Evolutionary conservation across 441 rosid species (phyloP).

Genomic region (Eugenia klotzschiana): DNA sequence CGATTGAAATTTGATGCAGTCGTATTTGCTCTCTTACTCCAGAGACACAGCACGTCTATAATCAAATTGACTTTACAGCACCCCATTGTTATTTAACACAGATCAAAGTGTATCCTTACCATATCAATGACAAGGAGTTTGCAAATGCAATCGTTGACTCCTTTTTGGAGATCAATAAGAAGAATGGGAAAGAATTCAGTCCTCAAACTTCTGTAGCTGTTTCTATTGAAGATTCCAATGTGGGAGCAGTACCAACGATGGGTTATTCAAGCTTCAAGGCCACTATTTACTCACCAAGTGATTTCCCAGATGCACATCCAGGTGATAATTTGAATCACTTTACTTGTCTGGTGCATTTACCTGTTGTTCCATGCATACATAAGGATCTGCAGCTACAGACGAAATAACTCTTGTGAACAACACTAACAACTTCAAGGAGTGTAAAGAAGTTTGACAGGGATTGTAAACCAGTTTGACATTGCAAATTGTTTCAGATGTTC

Average conservation of each 20-base stretch:
- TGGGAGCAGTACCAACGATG: constrained; percentile 8
- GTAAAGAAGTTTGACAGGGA: not conserved
- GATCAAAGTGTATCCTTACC: constrained; percentile 50
- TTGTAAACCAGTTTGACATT: not conserved
- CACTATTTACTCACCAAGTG: constrained; percentile 41
- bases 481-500: not conserved
- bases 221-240: constrained; percentile 13
- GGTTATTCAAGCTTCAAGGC: constrained; percentile 18
- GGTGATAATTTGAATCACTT: constrained; percentile 22
- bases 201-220: constrained; percentile 9
- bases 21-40: not conserved
- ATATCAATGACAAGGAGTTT: constrained; percentile 78
- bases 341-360: not conserved
- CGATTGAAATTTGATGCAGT: not conserved
- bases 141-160: constrained; percentile 66
- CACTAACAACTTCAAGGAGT: not conserved
- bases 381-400: not conserved
- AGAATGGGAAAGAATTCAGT: constrained; percentile 11
- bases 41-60: not conserved
- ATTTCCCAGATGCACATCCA: constrained; percentile 73
- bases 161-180: constrained; percentile 46
- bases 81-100: constrained; percentile 13
- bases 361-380: not conserved
- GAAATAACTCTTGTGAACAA: not conserved
- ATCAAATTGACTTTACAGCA: constrained; percentile 2